Conservation (phyloP, 192 early-diverging fungal species). For the Diversispora epigaea region DNA sequence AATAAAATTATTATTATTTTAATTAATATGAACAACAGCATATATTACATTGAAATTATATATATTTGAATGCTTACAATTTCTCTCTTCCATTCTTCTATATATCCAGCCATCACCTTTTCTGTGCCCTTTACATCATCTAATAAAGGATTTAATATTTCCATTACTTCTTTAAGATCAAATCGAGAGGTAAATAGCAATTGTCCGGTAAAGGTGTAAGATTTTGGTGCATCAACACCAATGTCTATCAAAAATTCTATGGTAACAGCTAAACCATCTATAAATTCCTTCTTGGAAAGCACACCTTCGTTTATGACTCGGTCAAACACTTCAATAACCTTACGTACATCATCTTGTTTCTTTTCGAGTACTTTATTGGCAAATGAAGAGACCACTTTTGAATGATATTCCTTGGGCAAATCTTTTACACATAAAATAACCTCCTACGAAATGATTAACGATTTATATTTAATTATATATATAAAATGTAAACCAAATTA, state of each 20-base stretch:
- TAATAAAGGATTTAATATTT: conserved; percentile 42
- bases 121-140: conserved; percentile 4
- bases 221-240: conserved; percentile 68
- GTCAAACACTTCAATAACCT: conserved; percentile 57
- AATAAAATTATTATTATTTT: not conserved
- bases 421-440: conserved; percentile 69
- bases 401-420: conserved; percentile 34
- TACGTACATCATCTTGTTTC: conserved; percentile 51
- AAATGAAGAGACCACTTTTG: conserved; percentile 37
- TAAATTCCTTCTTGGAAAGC: conserved; percentile 52
- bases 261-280: conserved; percentile 53
- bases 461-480: conserved; percentile 38
- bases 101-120: conserved; percentile 17
- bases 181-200: conserved; percentile 57
- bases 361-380: conserved; percentile 49
- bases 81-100: not conserved
- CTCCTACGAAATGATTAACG: conserved; percentile 60
- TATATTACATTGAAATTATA: no score
- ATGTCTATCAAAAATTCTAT: conserved; percentile 69
- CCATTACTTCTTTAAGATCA: conserved; percentile 46
- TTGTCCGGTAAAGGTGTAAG: conserved; percentile 62
- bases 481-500: not conserved
- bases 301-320: no score
- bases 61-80: not conserved
- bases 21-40: not conserved